These are phyloP conservation scores for Rhodotorula kratochvilovae DNA, from an alignment of 768 basidiomycete species.

Conservation along the genomic window DNA sequence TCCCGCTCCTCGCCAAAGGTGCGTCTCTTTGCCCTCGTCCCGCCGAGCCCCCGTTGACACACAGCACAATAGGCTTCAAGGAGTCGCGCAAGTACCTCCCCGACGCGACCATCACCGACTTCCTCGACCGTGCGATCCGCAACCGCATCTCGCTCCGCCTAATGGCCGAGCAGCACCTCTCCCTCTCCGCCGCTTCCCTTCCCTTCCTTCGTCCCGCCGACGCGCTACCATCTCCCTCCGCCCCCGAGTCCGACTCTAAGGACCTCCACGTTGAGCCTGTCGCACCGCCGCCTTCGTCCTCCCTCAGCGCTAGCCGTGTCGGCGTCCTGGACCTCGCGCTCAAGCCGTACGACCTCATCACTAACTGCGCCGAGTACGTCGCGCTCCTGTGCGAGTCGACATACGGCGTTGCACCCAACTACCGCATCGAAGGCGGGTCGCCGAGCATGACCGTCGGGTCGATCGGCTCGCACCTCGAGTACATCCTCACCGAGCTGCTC, in stretches of 20 bases:
- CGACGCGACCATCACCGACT: conserved; percentile 68
- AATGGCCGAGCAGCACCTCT: conserved; percentile 78
- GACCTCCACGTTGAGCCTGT: conserved; percentile 21
- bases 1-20: conserved; percentile 88
- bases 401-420: conserved; percentile 63
- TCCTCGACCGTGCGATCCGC: conserved; percentile 76
- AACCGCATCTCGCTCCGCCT: conserved; percentile 81
- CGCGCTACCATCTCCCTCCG: conserved; percentile 54
- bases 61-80: conserved; percentile 58
- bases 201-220: conserved; percentile 52
- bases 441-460: conserved; percentile 60
- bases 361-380: conserved; percentile 77
- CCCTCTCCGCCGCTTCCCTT: conserved; percentile 60
- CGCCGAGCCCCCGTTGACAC: background rate
- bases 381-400: conserved; percentile 77
- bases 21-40: conserved; percentile 39
- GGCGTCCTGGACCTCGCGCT: conserved; percentile 72
- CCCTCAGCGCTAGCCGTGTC: conserved; percentile 41
- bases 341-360: conserved; percentile 68
- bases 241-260: background rate
- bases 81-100: conserved; percentile 81
- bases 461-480: conserved; percentile 84
- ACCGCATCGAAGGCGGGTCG: conserved; percentile 66
- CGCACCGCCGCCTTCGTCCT: conserved; percentile 7
- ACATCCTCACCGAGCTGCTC: conserved; percentile 81